Percentiles rank a stretch among this genome's conserved stretches.
Conservation (phyloP, 1,284 basidiomycete species). For the Trichosporon ovoides region DNA sequence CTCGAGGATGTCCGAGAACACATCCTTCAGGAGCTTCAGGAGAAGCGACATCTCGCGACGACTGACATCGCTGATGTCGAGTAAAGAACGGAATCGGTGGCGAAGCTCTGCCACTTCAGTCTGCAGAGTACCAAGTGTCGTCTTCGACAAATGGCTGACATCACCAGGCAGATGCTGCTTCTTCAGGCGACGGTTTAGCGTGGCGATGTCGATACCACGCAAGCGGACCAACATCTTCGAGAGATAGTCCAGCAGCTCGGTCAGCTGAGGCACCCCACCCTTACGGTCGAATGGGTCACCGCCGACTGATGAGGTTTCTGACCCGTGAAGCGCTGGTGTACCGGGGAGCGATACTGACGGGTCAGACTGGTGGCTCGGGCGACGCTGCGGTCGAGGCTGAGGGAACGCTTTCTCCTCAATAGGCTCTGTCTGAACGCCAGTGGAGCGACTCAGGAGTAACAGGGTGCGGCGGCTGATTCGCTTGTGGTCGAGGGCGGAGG, state of each 20-base stretch:
- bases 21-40: conserved; percentile 78
- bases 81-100: conserved; percentile 61
- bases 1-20: conserved; percentile 75
- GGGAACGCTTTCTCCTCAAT: conserved; percentile 6
- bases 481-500: conserved; percentile 13
- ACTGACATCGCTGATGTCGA: conserved; percentile 61
- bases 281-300: neutral
- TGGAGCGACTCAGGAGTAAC: conserved; percentile 59
- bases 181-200: conserved; percentile 81
- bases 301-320: neutral
- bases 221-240: conserved; percentile 64
- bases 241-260: conserved; percentile 52
- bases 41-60: conserved; percentile 77
- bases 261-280: neutral
- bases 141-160: conserved; percentile 77
- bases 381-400: conserved; percentile 10
- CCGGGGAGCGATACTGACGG: conserved; percentile 11
- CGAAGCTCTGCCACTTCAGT: conserved; percentile 67
- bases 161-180: conserved; percentile 81
- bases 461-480: conserved; percentile 49
- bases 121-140: conserved; percentile 71
- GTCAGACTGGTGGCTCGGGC: conserved; percentile 27
- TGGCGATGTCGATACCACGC: conserved; percentile 75
- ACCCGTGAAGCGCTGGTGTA: neutral
- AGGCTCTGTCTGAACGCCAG: conserved; percentile 69